Evolutionary conservation across 164 flowering plant genomes (phyloP), one percentile per base, ranked within the genome.

Genomic region (Stephania yunnanensis): DNA sequence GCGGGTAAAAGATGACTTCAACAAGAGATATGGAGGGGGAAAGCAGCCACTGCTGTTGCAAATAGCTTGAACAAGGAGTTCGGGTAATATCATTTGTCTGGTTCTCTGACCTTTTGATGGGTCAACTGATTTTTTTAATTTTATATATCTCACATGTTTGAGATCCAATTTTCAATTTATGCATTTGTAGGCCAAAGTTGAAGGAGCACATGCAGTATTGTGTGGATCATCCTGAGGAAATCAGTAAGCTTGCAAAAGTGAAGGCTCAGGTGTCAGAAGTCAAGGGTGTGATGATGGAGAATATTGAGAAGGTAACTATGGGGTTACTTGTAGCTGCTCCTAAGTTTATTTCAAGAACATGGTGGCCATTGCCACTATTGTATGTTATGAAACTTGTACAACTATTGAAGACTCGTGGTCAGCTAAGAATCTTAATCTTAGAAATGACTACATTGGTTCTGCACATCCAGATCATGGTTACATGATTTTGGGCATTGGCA

Each of bases 241-340:
- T 92, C 64, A 89, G 88, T 85, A 90, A 92, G 78, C 89, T 93
- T 69, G 82, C 95, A 58, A 93, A 93, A 80, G 95, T 93, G 75
- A 89, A 92, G 80, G 98, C 94, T 73, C 98, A 92, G 79, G 95
- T 92, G 78, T 86, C 98, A 46, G 95, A 91, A 86, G 98, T 93
- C 48, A 92, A 93, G 82, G 97, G 97, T 69, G 95, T 92, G 75
- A 90, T 92, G 97, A 91, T 93, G 92, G 97, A 93, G 79, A 93
- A 92, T 76, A 93, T 93, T 78, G 98, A 92, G 84, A 92, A 93
- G 95, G 98, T 89, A 19, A 74, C 19, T 15, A 58, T 55, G 11
- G 61, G 19, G 61, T 15, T 55, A 55, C 5, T 55, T 55, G 17
- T 55, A 55, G 12, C 17, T 55, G 3, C 61, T 48, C 12, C 6